Percentiles rank a stretch among this genome's conserved stretches.
Conservation (phyloP, 192 early-diverging fungal species). For the Coemansia sp. region DNA sequence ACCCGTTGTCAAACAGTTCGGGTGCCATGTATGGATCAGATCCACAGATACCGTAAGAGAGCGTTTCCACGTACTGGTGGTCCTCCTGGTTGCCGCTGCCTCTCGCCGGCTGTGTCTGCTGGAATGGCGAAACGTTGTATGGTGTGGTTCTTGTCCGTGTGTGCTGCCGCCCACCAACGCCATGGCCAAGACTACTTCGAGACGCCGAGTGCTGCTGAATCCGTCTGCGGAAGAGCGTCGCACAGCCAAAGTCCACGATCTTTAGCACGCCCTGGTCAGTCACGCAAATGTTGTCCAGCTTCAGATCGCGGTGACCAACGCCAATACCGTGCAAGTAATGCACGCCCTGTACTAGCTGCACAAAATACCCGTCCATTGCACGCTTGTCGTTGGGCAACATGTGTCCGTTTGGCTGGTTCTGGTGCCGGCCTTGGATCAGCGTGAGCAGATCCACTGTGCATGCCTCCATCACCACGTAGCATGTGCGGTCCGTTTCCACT, state of each 20-base stretch:
- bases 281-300: conserved; percentile 89
- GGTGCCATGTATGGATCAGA: conserved; percentile 96
- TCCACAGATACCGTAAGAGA: conserved; percentile 72
- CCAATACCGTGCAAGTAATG: conserved; percentile 78
- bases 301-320: conserved; percentile 87
- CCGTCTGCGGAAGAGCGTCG: conserved; percentile 45
- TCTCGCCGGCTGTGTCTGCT: not conserved
- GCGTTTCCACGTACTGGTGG: conserved; percentile 31
- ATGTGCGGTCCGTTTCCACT: conserved; percentile 58
- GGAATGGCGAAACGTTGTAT: conserved; percentile 12
- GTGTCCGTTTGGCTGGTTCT: not conserved
- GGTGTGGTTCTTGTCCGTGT: conserved; percentile 24
- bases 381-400: conserved; percentile 33
- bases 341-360: conserved; percentile 72
- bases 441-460: conserved; percentile 80
- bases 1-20: conserved; percentile 61
- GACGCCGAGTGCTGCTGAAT: conserved; percentile 20
- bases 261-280: conserved; percentile 68
- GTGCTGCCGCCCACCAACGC: not conserved
- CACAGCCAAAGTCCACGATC: conserved; percentile 84
- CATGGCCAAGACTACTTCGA: not conserved
- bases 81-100: not conserved
- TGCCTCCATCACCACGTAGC: conserved; percentile 84
- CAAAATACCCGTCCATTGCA: conserved; percentile 80
- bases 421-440: conserved; percentile 64